Evolutionary conservation across 192 early-diverging fungal genomes (phyloP).

Genomic region (Backusella tuberculispora): DNA sequence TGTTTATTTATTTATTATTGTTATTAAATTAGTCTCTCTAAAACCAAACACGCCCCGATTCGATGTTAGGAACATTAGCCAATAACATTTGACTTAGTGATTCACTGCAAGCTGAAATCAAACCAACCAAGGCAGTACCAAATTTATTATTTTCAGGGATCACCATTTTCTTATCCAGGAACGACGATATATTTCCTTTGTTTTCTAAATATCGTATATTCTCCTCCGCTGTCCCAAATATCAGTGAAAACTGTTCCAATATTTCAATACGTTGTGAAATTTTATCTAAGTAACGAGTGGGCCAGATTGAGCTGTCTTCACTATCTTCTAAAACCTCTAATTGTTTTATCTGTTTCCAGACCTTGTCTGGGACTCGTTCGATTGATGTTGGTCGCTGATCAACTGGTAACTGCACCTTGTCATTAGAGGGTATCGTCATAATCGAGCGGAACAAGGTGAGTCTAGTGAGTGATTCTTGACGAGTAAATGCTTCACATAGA

Average conservation of each 20-base stretch:
- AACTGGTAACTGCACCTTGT: neutral
- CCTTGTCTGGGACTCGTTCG: neutral
- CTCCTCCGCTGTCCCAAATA: constrained; percentile 15
- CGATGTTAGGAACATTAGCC: constrained; percentile 4
- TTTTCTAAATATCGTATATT: neutral
- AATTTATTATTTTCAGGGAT: constrained; percentile 12
- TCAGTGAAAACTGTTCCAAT: neutral
- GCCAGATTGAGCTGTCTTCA: constrained; percentile 3
- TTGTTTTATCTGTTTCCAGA: constrained; percentile 9
- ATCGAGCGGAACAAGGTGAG: neutral
- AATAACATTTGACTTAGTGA: constrained; percentile 10
- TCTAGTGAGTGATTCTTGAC: neutral
- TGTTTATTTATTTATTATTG: too few relatives aligned
- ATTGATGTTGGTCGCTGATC: neutral
- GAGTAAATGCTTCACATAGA: neutral
- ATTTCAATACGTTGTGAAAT: neutral
- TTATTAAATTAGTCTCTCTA: too few relatives aligned
- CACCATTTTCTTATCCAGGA: neutral
- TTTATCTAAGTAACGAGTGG: neutral
- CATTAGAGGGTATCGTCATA: neutral
- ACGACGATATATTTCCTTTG: neutral
- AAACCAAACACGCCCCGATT: constrained; percentile 11
- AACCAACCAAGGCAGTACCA: neutral
- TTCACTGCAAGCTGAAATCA: neutral
- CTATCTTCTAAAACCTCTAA: constrained; percentile 3